Evolutionary conservation across 768 basidiomycete genomes (phyloP).

Genomic region (Chalciporus pseudorubinellus): DNA sequence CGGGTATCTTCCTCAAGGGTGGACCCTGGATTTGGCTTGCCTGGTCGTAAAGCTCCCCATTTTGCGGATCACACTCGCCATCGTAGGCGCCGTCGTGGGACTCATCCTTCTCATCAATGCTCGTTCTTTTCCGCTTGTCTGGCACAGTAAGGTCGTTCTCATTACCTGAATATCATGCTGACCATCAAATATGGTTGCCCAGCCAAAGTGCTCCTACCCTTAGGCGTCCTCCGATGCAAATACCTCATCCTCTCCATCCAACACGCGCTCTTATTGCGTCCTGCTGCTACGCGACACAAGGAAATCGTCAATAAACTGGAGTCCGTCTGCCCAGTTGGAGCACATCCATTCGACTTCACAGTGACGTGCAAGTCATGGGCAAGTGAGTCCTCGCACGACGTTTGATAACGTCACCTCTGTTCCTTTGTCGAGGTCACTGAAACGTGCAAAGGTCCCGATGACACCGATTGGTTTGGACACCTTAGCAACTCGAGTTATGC

Average conservation of each 20-base stretch:
- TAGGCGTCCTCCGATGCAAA: constrained; percentile 11
- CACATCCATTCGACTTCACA: constrained; percentile 15
- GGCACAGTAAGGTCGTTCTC: constrained; percentile 11
- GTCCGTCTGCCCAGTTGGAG: constrained; percentile 14
- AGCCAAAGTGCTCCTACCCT: constrained; percentile 12
- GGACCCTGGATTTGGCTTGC: not conserved
- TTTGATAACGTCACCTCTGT: not conserved
- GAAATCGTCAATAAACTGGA: constrained; percentile 11
- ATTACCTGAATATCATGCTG: not conserved
- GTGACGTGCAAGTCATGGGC: constrained; percentile 9
- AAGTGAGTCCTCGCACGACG: constrained; percentile 6
- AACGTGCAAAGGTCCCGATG: constrained; percentile 12
- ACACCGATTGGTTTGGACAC: constrained; percentile 17
- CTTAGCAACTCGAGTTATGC: constrained; percentile 17
- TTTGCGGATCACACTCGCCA: not conserved
- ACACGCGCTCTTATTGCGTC: constrained; percentile 9
- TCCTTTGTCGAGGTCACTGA: constrained; percentile 2
- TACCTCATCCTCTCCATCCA: constrained; percentile 5
- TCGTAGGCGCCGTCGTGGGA: constrained; percentile 1
- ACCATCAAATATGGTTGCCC: not conserved
- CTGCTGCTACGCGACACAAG: constrained; percentile 9
- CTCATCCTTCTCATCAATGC: constrained; percentile 11
- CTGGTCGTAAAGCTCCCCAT: not conserved
- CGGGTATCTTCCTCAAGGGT: not conserved
- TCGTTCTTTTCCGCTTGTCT: constrained; percentile 12